These are phyloP conservation scores for Moricandia moricandioides DNA, from an alignment of 345 rosid genomes.

Conservation along the genomic window DNA sequence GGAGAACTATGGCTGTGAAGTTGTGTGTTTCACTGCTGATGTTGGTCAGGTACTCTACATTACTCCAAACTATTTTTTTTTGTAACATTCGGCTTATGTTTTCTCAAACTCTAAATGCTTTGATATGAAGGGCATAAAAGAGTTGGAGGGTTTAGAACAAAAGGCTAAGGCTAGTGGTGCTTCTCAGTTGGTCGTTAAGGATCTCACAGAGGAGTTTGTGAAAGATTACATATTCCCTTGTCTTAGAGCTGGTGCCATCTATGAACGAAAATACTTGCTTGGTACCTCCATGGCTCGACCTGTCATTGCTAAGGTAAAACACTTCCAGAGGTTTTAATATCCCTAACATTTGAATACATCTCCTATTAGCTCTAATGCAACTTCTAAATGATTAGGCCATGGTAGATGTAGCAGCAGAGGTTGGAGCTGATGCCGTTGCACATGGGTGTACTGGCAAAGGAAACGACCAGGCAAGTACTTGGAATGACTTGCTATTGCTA, in stretches of 20 bases:
- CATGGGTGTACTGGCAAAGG: conserved; percentile 99
- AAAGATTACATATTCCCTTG: conserved; percentile 84
- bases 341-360: too few relatives aligned
- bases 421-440: conserved; percentile 96
- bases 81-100: not conserved
- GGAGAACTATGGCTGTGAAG: conserved; percentile 97
- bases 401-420: conserved; percentile 97
- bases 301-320: conserved; percentile 81
- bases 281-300: conserved; percentile 99
- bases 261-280: conserved; percentile 85
- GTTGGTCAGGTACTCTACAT: conserved; percentile 74
- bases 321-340: not conserved
- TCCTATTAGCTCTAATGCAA: not conserved
- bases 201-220: conserved; percentile 88
- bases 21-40: conserved; percentile 98
- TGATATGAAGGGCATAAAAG: conserved; percentile 64
- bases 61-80: not conserved
- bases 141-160: conserved; percentile 83
- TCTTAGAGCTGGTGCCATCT: conserved; percentile 91
- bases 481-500: conserved; percentile 3
- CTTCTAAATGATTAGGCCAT: conserved; percentile 63
- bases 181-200: conserved; percentile 87
- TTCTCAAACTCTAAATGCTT: not conserved
- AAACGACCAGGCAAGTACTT: conserved; percentile 81
- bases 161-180: conserved; percentile 98